Base-by-base conservation (phyloP, 306 rosid species). In the Dalbergia cochinchinensis region DNA sequence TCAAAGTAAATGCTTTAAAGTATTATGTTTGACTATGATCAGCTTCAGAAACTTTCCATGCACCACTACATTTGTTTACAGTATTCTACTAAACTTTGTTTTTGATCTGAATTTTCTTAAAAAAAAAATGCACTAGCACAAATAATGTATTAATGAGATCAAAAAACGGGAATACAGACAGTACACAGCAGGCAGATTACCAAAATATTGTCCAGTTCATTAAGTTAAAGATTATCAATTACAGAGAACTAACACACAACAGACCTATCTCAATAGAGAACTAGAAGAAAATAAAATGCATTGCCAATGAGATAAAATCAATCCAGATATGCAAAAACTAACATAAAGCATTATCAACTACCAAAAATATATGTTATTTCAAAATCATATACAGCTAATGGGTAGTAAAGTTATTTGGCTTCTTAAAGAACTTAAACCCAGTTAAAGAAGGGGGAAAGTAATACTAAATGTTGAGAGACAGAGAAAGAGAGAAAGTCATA, bases 101-200 rank as follows among this genome's bases (percentile, higher is more conserved):
- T 19, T 64, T 15, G 2, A 73, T 14, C 9, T 54, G 62, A 79
- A n/a, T 15, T 78, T 64, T 35, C 11, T 34, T 7, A 0, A 1
- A 53, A 54, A 59, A 34, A 55, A 16, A 58, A 37, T 8, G 37
- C 5, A 44, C 48, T 54, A 12, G 31, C 20, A 18, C 60, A 63
- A 8, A 70, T 41, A 77, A 42, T 16, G 42, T 63, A 51, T 39
- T 16, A 39, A 39, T 35, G 66, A 70, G 50, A 75, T 59, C 7
- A 8, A n/a, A 60, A 42, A 70, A 53, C 65, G 15, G 65, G 53
- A 72, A 73, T 26, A 48, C 80, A 58, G 78, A 73, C 68, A 72
- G 51, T 41, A 83, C 54, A 12, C 16, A 81, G 71, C 19, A 55
- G 16, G 48, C 76, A 65, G 41, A 72, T 65, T 53, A 44, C 8